phyloP scores from a whole-genome alignment of 1,284 basidiomycete species.

The Pascua guehoae region DNA sequence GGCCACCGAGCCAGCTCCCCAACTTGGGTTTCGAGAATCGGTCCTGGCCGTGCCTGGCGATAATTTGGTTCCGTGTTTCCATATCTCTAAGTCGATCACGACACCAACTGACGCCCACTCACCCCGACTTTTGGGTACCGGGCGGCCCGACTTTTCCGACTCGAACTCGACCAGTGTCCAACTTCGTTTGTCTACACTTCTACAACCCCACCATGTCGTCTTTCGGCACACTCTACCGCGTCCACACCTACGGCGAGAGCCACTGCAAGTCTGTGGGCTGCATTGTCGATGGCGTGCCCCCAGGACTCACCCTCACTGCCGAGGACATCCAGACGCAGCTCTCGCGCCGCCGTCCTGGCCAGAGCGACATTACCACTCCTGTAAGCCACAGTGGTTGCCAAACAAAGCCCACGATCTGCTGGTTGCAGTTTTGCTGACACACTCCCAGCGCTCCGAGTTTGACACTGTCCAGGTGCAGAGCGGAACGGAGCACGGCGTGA shows the following conservation, averaged over 20 bases:
- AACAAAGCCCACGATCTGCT: too few species aligned
- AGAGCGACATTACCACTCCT: slow-evolving; percentile 94
- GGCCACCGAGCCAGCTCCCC: neutral
- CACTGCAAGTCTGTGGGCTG: slow-evolving; percentile 96
- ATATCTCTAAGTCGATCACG: neutral
- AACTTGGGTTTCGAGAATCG: neutral
- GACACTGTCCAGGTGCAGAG: slow-evolving; percentile 93
- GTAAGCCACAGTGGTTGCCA: slow-evolving; percentile 53
- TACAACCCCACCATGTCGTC: slow-evolving; percentile 68
- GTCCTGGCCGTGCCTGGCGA: neutral
- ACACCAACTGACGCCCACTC: neutral
- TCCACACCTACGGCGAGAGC: slow-evolving; percentile 96
- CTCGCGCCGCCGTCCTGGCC: slow-evolving; percentile 86
- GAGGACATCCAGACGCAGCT: slow-evolving; percentile 90
- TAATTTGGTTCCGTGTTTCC: neutral
- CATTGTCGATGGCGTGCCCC: slow-evolving; percentile 95
- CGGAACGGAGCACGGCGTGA: slow-evolving; percentile 88
- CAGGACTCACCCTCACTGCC: slow-evolving; percentile 75
- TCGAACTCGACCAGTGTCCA: neutral
- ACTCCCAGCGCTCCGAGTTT: slow-evolving; percentile 85
- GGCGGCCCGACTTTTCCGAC: slow-evolving; percentile 3
- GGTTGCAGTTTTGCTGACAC: slow-evolving; percentile 2
- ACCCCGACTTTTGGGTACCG: neutral
- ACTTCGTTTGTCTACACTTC: neutral
- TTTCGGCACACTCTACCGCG: slow-evolving; percentile 83